Conservation (phyloP, 225 moss, liverwort and hornwort species). For the Pseudoscleropodium purum region DNA sequence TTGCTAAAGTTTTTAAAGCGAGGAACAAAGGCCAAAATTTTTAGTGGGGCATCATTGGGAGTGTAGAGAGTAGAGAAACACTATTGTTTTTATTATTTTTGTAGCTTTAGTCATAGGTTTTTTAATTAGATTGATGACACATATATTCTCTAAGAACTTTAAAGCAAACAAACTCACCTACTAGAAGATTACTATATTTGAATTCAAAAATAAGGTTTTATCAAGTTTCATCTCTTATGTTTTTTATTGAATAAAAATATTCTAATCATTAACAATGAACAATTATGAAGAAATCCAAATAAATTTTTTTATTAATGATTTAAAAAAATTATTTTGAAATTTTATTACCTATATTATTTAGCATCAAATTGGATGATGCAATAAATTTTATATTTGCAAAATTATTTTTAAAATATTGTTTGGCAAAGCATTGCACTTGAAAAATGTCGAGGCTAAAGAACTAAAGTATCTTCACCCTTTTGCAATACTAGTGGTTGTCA, state of each 20-base stretch:
- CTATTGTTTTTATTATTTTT: neutral
- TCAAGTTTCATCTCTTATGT: neutral
- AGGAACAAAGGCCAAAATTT: neutral
- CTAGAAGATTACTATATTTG: neutral
- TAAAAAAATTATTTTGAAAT: neutral
- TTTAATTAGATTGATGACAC: neutral
- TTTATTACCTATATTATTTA: rapidly evolving
- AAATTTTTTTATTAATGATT: neutral
- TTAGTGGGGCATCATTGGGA: rapidly evolving
- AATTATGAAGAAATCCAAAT: neutral
- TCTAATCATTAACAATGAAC: rapidly evolving
- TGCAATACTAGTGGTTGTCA: neutral
- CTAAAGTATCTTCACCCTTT: neutral
- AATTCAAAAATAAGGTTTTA: neutral
- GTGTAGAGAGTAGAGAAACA: rapidly evolving
- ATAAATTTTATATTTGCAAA: neutral
- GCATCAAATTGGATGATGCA: neutral
- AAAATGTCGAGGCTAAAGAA: neutral
- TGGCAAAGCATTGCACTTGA: neutral
- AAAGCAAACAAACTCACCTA: neutral
- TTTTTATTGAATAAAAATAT: neutral
- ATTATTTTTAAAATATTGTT: neutral
- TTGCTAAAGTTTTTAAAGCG: neutral
- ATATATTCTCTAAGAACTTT: neutral
- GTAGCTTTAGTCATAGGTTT: too few species aligned